Evolutionary conservation across 225 moss, liverwort and hornwort species (phyloP), one percentile per base, ranked within the genome.

Genomic region (Neckera pumila): DNA sequence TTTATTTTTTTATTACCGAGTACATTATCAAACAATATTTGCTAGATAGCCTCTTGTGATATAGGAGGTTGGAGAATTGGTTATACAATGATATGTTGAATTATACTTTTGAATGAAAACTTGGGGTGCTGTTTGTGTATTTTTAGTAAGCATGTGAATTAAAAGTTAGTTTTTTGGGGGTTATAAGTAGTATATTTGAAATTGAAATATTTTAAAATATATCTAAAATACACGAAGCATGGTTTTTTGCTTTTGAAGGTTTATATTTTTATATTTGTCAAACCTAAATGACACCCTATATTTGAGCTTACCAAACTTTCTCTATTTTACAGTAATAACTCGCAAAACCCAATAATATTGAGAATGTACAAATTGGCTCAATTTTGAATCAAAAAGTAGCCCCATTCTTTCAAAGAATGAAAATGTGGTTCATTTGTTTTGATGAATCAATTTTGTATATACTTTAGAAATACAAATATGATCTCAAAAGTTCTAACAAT

Each of bases 41-140:
- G 17, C 1, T 72, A 16, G 10, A 27, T 71, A 17, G 6, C 9
- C 1, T 72, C 43, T 14, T 27, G 1, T 20, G 5, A 66, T 11
- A 42, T 2, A 71, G 0, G 2, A 27, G 1, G 5, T 1, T 42
- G 1, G 2, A 28, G 1, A 73, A 27, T 9, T 43, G n/a, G 17
- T 43, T 16, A 17, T 6, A 17, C 1, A 2, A 43, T 1, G 0
- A 6, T 28, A 28, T 72, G 3, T 10, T 43, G 10, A 72, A 0
- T 43, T 43, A 27, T 72, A 27, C 5, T 72, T 43, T 71, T 71
- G 27, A 42, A 71, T 40, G 27, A 27, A 43, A 71, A 40, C 27
- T 71, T 15, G 1, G 10, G 1, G 2, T 22, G 11, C 11, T 20
- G 6, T 26, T 26, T 42, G 42, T 17, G 2, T 7, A 75, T 12